These are phyloP conservation scores for Sechiopsis laciniata DNA, from an alignment of 306 rosid species.

Conservation along the genomic window DNA sequence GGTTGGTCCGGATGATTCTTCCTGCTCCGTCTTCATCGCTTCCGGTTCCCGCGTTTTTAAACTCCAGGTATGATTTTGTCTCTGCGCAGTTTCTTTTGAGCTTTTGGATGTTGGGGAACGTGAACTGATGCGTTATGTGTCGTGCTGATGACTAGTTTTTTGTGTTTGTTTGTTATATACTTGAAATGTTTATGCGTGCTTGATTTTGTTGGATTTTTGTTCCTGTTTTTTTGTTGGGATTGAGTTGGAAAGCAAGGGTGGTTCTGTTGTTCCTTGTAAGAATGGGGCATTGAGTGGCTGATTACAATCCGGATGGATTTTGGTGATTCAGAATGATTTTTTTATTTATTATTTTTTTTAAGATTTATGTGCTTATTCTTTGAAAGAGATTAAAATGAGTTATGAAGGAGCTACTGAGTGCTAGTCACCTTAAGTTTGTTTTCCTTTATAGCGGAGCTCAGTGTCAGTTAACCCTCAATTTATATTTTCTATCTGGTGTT, in stretches of 20 bases:
- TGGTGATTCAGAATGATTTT: not conserved
- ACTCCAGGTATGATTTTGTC: conserved; percentile 43
- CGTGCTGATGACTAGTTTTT: not conserved
- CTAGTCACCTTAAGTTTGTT: too few relatives aligned
- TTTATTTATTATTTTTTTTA: not conserved
- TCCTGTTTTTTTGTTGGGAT: not conserved
- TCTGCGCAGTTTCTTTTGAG: not conserved
- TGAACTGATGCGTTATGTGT: not conserved
- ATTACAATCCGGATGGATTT: not conserved
- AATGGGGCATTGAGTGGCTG: not conserved
- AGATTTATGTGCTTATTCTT: not conserved
- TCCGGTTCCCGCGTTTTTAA: conserved; percentile 62
- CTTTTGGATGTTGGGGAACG: not conserved
- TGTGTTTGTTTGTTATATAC: not conserved
- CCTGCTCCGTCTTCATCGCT: conserved; percentile 61
- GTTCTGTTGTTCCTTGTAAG: not conserved
- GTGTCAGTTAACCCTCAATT: not conserved
- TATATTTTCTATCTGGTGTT: not conserved
- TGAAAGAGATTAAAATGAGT: not conserved
- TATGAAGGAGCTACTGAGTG: not conserved
- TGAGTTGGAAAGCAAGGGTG: not conserved
- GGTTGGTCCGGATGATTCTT: conserved; percentile 41
- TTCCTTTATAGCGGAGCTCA: too few relatives aligned
- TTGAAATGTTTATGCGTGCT: not conserved
- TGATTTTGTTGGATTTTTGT: not conserved